Evolutionary conservation across 495 filamentous ascomycete genomes (phyloP), one percentile per base, ranked within the genome.

Genomic region (Corynascus novoguineensis): DNA sequence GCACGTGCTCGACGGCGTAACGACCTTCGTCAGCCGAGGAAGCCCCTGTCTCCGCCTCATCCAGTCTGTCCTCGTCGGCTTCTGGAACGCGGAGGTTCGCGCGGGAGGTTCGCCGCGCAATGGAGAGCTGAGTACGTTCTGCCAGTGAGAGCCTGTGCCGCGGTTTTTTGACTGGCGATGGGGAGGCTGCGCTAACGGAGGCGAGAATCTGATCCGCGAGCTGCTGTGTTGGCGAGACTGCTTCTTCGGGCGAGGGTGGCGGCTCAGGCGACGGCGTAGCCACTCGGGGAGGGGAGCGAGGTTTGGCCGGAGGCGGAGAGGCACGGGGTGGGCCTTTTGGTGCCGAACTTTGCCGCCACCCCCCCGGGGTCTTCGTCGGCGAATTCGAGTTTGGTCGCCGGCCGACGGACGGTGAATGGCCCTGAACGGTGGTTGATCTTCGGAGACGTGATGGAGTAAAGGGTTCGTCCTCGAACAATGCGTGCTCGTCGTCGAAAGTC

Each of bases 151-250:
- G 76, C 5, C 73, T 76, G 60, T 81, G 76, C 0, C 78, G 71
- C 1, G 70, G 69, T 46, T 73, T 76, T 67, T 76, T 86, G 69
- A 68, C 67, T 50, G 80, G 80, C 0, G 80, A 80, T 7, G 78
- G 79, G 0, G 79, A 80, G 25, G 65, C 65, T 17, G 65, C 68
- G n/a, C 63, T 58, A 53, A 87, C 78, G 1, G 81, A 83, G 10
- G 73, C 77, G 10, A 87, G 64, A 47, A 86, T 81, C 35, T 79
- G 71, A 34, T 81, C 75, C 8, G 76, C 80, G 24, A 82, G 64
- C 35, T 75, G 71, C 21, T 77, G 71, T 3, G 74, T 73, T n/a
- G 76, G 76, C 6, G 78, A 78, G 50, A 60, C 56, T 12, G 58
- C 32, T 0, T 22, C 37, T 14, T 62, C 59, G 9, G 58, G 62